A percentile compares a stretch with the other conserved stretches of the same genome.
phyloP scores from a whole-genome alignment of 1,284 basidiomycete species.

The Fomitopsis pinicola region DNA sequence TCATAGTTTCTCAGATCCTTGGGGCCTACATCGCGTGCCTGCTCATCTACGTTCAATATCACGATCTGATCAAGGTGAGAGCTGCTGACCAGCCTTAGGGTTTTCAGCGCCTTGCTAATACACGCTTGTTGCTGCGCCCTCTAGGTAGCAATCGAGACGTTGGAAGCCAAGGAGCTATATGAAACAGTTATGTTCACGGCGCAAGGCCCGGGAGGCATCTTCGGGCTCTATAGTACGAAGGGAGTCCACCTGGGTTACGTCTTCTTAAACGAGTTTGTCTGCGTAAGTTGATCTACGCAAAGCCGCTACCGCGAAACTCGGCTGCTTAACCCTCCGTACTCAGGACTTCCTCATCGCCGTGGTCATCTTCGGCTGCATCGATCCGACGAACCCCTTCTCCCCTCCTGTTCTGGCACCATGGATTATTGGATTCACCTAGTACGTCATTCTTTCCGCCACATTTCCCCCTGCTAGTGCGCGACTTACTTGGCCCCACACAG shows the following conservation, averaged over 20 bases:
- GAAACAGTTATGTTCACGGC: constrained; percentile 50
- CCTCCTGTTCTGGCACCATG: constrained; percentile 51
- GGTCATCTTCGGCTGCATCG: constrained; percentile 51
- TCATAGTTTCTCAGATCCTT: constrained; percentile 58
- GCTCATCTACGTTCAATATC: constrained; percentile 60
- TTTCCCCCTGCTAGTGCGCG: background rate
- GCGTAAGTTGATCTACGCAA: constrained; percentile 33
- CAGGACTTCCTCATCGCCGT: constrained; percentile 66
- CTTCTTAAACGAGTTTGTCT: constrained; percentile 65
- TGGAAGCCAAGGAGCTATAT: constrained; percentile 38
- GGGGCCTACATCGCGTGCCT: constrained; percentile 60
- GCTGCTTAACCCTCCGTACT: background rate
- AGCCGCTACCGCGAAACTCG: too few species aligned
- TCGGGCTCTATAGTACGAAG: constrained; percentile 48
- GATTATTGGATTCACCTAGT: constrained; percentile 56
- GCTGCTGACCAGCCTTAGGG: background rate
- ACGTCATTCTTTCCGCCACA: constrained; percentile 16
- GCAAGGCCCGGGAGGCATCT: constrained; percentile 57
- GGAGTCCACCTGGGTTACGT: constrained; percentile 49
- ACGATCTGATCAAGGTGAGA: constrained; percentile 40
- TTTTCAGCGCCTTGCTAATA: background rate
- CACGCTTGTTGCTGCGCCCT: background rate
- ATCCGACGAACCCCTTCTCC: constrained; percentile 57
- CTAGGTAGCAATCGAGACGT: constrained; percentile 35
- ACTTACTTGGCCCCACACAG: constrained; percentile 25